Conservation (phyloP, 2,329 filamentous ascomycete genomes). For the Trichoderma hamatum region DNA sequence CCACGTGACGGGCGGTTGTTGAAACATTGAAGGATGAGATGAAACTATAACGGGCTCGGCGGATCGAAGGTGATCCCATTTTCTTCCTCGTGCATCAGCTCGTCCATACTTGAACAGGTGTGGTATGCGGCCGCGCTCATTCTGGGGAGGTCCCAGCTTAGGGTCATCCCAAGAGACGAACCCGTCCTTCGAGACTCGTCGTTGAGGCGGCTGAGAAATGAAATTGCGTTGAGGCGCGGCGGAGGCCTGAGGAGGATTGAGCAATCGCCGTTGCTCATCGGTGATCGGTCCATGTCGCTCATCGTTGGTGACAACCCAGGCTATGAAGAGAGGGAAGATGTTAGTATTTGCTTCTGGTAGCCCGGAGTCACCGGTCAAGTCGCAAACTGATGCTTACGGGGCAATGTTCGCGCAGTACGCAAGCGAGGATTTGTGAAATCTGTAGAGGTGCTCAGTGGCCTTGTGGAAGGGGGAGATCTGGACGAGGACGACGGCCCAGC, state of each 20-base stretch:
- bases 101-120: slow-evolving; percentile 53
- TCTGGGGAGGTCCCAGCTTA: slow-evolving; percentile 40
- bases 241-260: slow-evolving; percentile 45
- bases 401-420: slow-evolving; percentile 37
- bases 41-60: slow-evolving; percentile 63
- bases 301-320: slow-evolving; percentile 56
- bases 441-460: slow-evolving; percentile 28
- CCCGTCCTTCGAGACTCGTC: slow-evolving; percentile 53
- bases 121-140: slow-evolving; percentile 45
- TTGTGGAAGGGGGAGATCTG: slow-evolving; percentile 22
- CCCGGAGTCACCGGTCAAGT: slow-evolving; percentile 1
- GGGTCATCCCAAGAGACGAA: slow-evolving; percentile 49
- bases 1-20: slow-evolving; percentile 53
- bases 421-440: slow-evolving; percentile 31
- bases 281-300: slow-evolving; percentile 43
- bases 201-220: slow-evolving; percentile 43
- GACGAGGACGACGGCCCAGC: slow-evolving; percentile 27
- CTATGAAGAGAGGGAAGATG: slow-evolving; percentile 34
- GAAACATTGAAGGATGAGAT: slow-evolving; percentile 46
- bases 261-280: slow-evolving; percentile 44
- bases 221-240: slow-evolving; percentile 48
- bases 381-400: slow-evolving; percentile 32
- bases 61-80: slow-evolving; percentile 63
- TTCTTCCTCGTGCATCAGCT: slow-evolving; percentile 51
- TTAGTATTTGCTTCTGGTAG: background rate